These are phyloP conservation scores for Groenewaldozyma tartarivorans DNA, from an alignment of 805 yeast species.

Conservation along the genomic window DNA sequence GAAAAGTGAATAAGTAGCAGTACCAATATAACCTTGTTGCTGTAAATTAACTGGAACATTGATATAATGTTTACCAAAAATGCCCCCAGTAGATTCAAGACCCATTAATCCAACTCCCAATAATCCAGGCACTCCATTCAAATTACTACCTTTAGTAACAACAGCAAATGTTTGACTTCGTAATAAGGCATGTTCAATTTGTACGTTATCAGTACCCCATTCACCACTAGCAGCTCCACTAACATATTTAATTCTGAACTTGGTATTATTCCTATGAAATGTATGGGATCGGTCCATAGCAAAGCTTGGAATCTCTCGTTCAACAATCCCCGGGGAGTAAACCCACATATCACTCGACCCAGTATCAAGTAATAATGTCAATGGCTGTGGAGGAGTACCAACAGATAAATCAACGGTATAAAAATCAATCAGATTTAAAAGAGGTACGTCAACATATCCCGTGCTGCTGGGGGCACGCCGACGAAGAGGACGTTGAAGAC, in stretches of 20 bases:
- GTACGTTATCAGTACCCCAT: conserved; percentile 13
- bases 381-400: conserved; percentile 47
- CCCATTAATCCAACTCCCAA: conserved; percentile 29
- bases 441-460: conserved; percentile 1
- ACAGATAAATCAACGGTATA: conserved; percentile 23
- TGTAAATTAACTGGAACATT: conserved; percentile 53
- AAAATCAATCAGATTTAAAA: conserved; percentile 10
- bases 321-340: conserved; percentile 5
- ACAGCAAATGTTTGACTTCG: conserved; percentile 60
- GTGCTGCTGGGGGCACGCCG: conserved; percentile 3
- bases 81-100: conserved; percentile 22
- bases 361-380: conserved; percentile 51
- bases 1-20: conserved; percentile 51
- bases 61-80: conserved; percentile 29
- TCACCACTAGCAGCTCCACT: conserved; percentile 10
- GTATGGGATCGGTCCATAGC: conserved; percentile 2
- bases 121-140: conserved; percentile 37
- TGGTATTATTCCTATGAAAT: conserved; percentile 6
- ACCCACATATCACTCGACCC: conserved; percentile 67
- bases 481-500: neutral
- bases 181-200: conserved; percentile 6
- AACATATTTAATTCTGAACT: conserved; percentile 10
- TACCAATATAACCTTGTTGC: conserved; percentile 43
- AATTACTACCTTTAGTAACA: conserved; percentile 53
- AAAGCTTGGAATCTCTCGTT: conserved; percentile 1